Evolutionary conservation across 345 rosid species (phyloP), one percentile per base, ranked within the genome.

Genomic region (Firmiana major): DNA sequence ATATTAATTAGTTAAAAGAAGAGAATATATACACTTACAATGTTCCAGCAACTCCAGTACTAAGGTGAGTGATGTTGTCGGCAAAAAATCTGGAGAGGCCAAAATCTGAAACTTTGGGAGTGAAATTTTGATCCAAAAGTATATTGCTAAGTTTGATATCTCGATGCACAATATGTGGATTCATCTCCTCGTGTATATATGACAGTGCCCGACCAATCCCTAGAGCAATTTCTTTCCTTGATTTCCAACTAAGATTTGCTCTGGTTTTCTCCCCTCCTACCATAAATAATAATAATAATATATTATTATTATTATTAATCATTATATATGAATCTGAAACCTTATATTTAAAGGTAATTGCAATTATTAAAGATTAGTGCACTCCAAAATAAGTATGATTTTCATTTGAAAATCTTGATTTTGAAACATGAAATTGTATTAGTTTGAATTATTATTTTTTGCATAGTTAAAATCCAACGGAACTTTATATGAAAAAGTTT

Each of bases 131-230:
- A 57, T 85, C 88, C 74, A 87, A 75, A 51, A 87, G 87, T 3
- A 87, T 80, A 34, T 87, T 85, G 77, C 81, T 85, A 4, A 83
- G 80, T 70, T 87, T 85, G 62, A 87, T 80, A 71, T 85, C 90
- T 68, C 90, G 73, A 57, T 85, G 87, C 68, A 87, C 80, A 22
- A 80, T 82, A 16, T 75, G 79, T 8, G 86, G 90, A 24, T 79
- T 75, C 16, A 82, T 53, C 55, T 85, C 83, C 49, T 85, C 88
- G 7, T 85, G 90, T 19, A 87, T 80, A 60, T 83, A 68, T 7
- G 88, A 81, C 11, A 87, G 83, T 3, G 83, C 90, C 24, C 34
- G 57, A 10, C 74, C 85, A 34, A 85, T 82, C 21, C 90, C 90
- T 2, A 81, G 1, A 0, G 74, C 48, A 28, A 87, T 74, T 63